Evolutionary conservation across 768 basidiomycete species (phyloP).

Genomic region (Rhodotorula diobovata): DNA sequence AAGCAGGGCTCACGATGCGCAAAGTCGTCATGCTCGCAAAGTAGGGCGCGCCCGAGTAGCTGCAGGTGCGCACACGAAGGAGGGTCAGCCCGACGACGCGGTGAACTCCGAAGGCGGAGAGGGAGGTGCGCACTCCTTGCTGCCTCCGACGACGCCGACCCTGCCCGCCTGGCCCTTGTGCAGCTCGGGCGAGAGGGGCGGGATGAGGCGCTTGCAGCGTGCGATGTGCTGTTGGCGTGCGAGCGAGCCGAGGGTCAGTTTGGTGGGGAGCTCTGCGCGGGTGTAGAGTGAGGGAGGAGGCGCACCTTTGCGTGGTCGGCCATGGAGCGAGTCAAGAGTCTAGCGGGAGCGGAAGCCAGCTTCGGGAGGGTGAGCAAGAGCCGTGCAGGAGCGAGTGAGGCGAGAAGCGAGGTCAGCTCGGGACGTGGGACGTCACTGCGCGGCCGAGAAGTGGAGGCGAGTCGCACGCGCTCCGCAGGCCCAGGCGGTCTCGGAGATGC

Average conservation of each 20-base stretch:
- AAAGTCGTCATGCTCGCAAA: conserved; percentile 89
- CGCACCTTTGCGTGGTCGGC: conserved; percentile 11
- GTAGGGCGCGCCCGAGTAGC: conserved; percentile 95
- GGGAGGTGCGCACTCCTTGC: conserved; percentile 67
- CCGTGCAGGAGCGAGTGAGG: no score
- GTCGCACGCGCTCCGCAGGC: no score
- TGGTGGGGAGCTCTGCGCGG: no score
- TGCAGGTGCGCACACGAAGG: conserved; percentile 45
- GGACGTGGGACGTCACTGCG: no score
- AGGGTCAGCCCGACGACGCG: not conserved
- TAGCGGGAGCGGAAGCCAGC: not conserved
- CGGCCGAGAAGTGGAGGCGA: no score
- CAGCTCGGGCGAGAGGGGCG: conserved; percentile 77
- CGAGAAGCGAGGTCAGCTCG: no score
- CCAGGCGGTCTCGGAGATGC: no score
- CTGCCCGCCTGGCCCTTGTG: conserved; percentile 93
- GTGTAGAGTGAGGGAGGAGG: not conserved
- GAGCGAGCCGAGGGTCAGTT: not conserved
- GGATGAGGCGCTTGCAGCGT: conserved; percentile 56
- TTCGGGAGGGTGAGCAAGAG: no score
- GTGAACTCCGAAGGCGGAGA: not conserved
- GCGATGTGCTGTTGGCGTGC: conserved; percentile 16
- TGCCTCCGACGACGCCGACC: conserved; percentile 89
- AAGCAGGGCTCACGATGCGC: conserved; percentile 57
- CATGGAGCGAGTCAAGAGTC: conserved; percentile 1